Evolutionary conservation across 352 stramenopile species (phyloP).

Genomic region (Phytophthora tubulina): DNA sequence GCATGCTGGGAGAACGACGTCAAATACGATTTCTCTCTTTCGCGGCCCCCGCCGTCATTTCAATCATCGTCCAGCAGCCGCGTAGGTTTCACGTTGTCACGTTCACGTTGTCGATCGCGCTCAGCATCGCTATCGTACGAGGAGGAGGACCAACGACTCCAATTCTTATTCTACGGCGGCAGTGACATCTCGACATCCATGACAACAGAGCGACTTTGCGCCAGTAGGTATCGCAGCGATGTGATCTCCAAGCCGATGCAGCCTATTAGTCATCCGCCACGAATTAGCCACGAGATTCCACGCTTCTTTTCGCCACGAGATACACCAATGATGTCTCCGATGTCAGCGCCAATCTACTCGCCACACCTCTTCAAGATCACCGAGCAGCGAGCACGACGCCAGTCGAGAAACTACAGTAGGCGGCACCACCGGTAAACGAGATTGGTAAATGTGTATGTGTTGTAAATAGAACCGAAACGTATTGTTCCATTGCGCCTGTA

Average conservation of each 20-base stretch:
- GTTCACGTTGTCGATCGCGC: constrained; percentile 22
- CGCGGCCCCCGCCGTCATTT: constrained; percentile 26
- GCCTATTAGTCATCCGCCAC: constrained; percentile 28
- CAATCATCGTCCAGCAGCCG: constrained; percentile 11
- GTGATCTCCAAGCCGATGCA: constrained; percentile 29
- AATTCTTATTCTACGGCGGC: constrained; percentile 62
- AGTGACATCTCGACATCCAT: constrained; percentile 43
- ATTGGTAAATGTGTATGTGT: background rate
- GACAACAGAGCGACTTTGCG: constrained; percentile 16
- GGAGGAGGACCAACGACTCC: constrained; percentile 39
- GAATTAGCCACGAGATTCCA: constrained; percentile 50
- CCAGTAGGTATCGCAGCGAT: constrained; percentile 32
- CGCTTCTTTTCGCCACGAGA: constrained; percentile 57
- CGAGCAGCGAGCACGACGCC: constrained; percentile 26
- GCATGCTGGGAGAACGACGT: constrained; percentile 33
- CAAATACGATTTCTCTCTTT: constrained; percentile 40
- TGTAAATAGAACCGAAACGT: background rate
- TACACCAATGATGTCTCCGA: constrained; percentile 35
- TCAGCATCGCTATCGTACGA: background rate
- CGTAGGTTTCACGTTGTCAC: constrained; percentile 21
- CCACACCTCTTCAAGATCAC: constrained; percentile 44
- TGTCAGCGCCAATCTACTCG: constrained; percentile 36
- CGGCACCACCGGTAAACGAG: constrained; percentile 32
- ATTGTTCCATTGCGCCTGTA: background rate
- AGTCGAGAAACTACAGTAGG: constrained; percentile 24